A percentile compares a stretch with the other conserved stretches of the same genome.
Conservation (phyloP, 2,329 filamentous ascomycete genomes). For the Biscogniauxia marginata region DNA sequence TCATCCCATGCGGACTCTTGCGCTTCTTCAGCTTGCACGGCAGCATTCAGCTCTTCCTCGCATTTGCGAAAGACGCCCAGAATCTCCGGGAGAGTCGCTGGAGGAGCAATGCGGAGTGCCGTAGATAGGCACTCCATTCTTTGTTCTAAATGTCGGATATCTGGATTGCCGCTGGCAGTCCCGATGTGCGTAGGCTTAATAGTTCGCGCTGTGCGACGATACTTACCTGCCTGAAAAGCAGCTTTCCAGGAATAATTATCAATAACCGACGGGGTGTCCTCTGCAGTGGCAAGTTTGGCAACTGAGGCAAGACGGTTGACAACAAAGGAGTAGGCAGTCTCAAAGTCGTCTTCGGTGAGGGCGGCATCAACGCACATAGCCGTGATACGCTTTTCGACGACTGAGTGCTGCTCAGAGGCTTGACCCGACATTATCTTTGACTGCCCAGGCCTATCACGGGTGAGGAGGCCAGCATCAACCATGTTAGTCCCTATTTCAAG, state of each 20-base stretch:
- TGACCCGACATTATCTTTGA: conserved; percentile 25
- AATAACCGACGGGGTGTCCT: conserved; percentile 22
- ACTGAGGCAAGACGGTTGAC: conserved; percentile 62
- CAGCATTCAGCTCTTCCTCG: conserved; percentile 71
- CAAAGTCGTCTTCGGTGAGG: conserved; percentile 74
- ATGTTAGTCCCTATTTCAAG: conserved; percentile 68
- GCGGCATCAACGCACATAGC: conserved; percentile 81
- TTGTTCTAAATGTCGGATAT: conserved; percentile 74
- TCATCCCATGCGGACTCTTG: conserved; percentile 71
- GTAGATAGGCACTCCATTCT: conserved; percentile 77
- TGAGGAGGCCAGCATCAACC: conserved; percentile 56
- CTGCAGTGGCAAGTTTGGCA: conserved; percentile 20
- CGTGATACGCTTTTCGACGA: conserved; percentile 65
- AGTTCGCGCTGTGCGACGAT: conserved; percentile 56
- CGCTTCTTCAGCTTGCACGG: conserved; percentile 64
- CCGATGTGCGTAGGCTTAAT: conserved; percentile 58
- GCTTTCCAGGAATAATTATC: conserved; percentile 78
- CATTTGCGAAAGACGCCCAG: conserved; percentile 73
- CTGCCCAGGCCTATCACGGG: conserved; percentile 28
- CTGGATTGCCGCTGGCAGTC: conserved; percentile 56
- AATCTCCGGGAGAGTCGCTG: conserved; percentile 69
- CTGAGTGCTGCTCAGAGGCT: conserved; percentile 31
- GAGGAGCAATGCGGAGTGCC: conserved; percentile 71
- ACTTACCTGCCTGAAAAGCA: conserved; percentile 74
- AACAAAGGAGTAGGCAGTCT: conserved; percentile 83